phyloP scores from a whole-genome alignment of 495 filamentous ascomycete genomes.

The Podospora sp. region DNA sequence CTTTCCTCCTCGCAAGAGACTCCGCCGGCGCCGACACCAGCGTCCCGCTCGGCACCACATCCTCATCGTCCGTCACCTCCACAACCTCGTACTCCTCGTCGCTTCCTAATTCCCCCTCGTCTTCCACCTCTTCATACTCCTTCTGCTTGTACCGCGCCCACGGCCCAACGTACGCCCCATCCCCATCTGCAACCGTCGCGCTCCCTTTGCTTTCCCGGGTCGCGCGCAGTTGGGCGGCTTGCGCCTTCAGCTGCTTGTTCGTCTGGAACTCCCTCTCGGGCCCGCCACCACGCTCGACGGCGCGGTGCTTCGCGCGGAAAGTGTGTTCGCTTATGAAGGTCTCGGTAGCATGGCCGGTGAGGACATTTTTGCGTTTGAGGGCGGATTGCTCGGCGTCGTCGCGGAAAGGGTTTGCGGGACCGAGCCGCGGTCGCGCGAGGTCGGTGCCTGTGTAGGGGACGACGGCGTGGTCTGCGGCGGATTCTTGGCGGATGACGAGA shows the following conservation, averaged over 20 bases:
- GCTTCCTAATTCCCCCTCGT: conserved; percentile 64
- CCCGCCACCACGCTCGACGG: conserved; percentile 60
- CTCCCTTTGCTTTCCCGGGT: conserved; percentile 84
- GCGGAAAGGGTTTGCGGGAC: conserved; percentile 82
- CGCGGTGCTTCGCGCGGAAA: conserved; percentile 80
- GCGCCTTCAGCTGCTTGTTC: conserved; percentile 60
- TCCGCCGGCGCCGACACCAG: conserved; percentile 56
- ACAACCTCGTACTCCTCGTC: conserved; percentile 83
- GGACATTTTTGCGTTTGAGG: conserved; percentile 81
- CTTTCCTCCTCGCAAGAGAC: conserved; percentile 57
- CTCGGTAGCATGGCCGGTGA: conserved; percentile 87
- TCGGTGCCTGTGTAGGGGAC: conserved; percentile 69
- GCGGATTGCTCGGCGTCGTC: conserved; percentile 54
- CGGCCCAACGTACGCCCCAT: conserved; percentile 84
- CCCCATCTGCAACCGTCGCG: conserved; percentile 78
- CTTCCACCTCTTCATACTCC: conserved; percentile 63
- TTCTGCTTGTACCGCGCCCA: conserved; percentile 81
- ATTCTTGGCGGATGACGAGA: conserved; percentile 54
- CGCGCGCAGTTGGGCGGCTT: conserved; percentile 62
- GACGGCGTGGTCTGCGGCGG: conserved; percentile 55
- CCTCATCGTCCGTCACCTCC: conserved; percentile 54
- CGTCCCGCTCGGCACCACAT: conserved; percentile 57
- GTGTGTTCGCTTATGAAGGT: conserved; percentile 85
- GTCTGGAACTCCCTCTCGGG: conserved; percentile 46
- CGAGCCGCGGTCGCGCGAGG: conserved; percentile 66